A percentile compares a stretch with the other conserved stretches of the same genome.
phyloP scores from a whole-genome alignment of 352 stramenopile species.

The Globisporangium takayamanum region DNA sequence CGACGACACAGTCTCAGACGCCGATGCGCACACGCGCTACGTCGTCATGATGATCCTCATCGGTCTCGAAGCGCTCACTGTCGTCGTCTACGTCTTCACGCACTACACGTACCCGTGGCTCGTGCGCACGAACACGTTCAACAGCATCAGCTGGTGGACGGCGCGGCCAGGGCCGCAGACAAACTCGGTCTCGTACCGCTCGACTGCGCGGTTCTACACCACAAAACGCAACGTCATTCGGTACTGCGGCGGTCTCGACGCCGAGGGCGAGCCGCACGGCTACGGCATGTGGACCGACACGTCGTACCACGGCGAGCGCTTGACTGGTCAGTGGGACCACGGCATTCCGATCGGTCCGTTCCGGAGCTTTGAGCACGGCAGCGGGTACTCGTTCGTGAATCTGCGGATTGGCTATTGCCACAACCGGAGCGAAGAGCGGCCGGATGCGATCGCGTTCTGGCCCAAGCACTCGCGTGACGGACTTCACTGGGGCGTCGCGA shows the following conservation, averaged over 20 bases:
- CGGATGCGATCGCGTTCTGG: constrained; percentile 19
- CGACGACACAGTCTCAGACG: constrained; percentile 24
- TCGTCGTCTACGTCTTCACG: constrained; percentile 33
- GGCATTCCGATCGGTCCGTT: constrained; percentile 57
- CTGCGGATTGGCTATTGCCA: constrained; percentile 49
- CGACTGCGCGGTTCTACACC: constrained; percentile 19
- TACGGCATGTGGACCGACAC: constrained; percentile 58
- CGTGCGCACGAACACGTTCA: constrained; percentile 25
- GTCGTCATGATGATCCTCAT: constrained; percentile 19
- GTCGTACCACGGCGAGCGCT: constrained; percentile 51
- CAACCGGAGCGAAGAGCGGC: constrained; percentile 16
- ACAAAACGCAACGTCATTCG: constrained; percentile 24
- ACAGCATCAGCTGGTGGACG: constrained; percentile 34
- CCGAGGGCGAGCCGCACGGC: constrained; percentile 36
- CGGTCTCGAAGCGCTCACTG: constrained; percentile 35
- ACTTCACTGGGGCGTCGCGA: constrained; percentile 36
- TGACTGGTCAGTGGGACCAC: constrained; percentile 48
- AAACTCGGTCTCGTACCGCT: constrained; percentile 28
- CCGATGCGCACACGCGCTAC: constrained; percentile 31
- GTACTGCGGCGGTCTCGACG: constrained; percentile 51
- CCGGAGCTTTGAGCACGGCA: constrained; percentile 48
- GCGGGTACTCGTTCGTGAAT: constrained; percentile 50
- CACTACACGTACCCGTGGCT: constrained; percentile 50
- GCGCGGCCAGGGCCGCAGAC: constrained; percentile 12
- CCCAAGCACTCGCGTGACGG: constrained; percentile 13